These are phyloP conservation scores for Ustilago curta DNA, from an alignment of 1,284 basidiomycete species.

Conservation along the genomic window DNA sequence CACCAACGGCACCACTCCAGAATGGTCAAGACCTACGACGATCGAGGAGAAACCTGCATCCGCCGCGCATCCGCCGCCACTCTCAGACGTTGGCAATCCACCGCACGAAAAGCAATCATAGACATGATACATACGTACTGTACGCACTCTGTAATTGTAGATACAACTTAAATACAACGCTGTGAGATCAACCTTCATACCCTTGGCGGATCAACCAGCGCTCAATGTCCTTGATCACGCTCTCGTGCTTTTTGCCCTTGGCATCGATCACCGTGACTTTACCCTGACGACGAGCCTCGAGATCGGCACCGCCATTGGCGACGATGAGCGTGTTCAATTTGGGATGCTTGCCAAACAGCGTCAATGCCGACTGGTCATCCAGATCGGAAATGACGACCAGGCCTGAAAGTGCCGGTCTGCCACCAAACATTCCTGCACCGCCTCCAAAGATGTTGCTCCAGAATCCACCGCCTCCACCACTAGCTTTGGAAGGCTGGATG, in stretches of 20 bases:
- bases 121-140: not conserved
- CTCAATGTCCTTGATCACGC: constrained; percentile 42
- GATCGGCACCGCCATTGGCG: constrained; percentile 17
- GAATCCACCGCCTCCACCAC: constrained; percentile 16
- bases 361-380: constrained; percentile 18
- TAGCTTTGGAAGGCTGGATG: constrained; percentile 20
- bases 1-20: constrained; percentile 10
- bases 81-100: not conserved
- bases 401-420: constrained; percentile 33
- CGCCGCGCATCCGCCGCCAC: not conserved
- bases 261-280: constrained; percentile 29
- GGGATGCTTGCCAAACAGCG: constrained; percentile 34
- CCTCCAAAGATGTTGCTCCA: constrained; percentile 37
- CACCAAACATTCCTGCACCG: constrained; percentile 26
- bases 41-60: constrained; percentile 18
- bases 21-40: constrained; percentile 34
- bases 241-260: constrained; percentile 15
- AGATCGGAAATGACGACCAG: constrained; percentile 42
- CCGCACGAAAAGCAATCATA: not conserved
- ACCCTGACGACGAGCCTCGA: constrained; percentile 15
- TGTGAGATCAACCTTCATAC: constrained; percentile 38
- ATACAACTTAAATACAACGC: not conserved
- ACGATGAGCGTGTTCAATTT: constrained; percentile 47
- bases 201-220: constrained; percentile 46
- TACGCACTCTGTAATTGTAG: constrained; percentile 17